Base-by-base conservation (phyloP, 73 alveolate genomes). In the Stentor roeselii region DNA sequence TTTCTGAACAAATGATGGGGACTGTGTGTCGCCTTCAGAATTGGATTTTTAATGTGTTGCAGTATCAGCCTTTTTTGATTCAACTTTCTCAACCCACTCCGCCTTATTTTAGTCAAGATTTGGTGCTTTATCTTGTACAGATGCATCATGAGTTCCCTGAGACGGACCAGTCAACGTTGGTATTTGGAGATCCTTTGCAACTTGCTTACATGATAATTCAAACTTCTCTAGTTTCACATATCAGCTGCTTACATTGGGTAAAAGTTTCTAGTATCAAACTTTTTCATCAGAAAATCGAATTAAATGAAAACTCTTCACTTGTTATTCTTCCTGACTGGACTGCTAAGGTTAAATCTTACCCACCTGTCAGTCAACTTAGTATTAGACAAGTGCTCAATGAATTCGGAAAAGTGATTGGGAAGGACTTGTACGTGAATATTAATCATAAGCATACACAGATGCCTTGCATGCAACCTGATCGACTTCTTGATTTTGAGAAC, bases 1-100 rank as follows among this genome's bases (percentile, higher is more conserved):
- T 50, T 50, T 11, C 67, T 50, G 67, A 50, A 11, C 6, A 21
- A 6, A 21, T 50, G 67, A 50, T 21, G 21, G 21, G 67, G 67
- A 11, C 67, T 6, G 67, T 50, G 67, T 50, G 67, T 50, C 67
- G 67, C 30, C 67, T 50, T 6, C 67, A 50, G 67, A 50, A 50
- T 21, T 50, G 67, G 67, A 50, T 50, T 50, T 50, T 50, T 50
- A 50, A 6, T 6, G 30, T 11, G 6, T 50, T 50, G 6, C 67
- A 50, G 67, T 50, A 50, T 50, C 30, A 11, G 67, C 6, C n/a
- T n/a, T n/a, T n/a, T n/a, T n/a, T n/a, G n/a, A 50, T 11, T 11
- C 67, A 50, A 50, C 21, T 50, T 50, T 50, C 21, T 50, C 67
- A 11, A 50, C 21, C 21, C 6, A 21, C 67, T 50, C 67, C 6